A percentile compares a stretch with the other conserved stretches of the same genome.
Evolutionary conservation across 441 rosid species (phyloP).

Genomic region (Euphorbia schlechtendalii): DNA sequence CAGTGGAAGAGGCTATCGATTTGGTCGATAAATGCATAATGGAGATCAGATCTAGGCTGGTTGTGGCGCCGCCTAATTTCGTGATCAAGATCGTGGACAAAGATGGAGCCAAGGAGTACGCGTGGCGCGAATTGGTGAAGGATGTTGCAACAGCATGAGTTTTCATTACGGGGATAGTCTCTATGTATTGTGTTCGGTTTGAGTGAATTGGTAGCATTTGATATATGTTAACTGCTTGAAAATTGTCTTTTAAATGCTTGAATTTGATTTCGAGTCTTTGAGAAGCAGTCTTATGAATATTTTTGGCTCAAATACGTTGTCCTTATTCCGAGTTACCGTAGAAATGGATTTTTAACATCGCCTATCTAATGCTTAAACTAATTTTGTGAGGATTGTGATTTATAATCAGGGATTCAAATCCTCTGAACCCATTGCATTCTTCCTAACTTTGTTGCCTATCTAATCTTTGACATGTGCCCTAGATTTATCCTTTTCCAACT

Average conservation of each 20-base stretch:
- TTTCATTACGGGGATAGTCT: neutral
- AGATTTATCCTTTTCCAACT: too few relatives aligned
- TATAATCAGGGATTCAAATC: too few relatives aligned
- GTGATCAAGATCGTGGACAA: conserved; percentile 93
- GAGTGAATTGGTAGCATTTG: neutral
- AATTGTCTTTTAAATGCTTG: conserved; percentile 12
- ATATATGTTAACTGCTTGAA: neutral
- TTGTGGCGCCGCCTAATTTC: conserved; percentile 91
- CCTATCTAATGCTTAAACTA: too few relatives aligned
- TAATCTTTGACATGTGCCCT: too few relatives aligned
- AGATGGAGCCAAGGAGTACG: conserved; percentile 78
- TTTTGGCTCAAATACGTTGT: too few relatives aligned
- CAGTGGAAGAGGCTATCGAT: conserved; percentile 72
- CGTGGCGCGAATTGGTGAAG: conserved; percentile 74
- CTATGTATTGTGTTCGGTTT: conserved; percentile 13
- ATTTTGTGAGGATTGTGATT: too few relatives aligned
- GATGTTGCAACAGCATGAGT: conserved; percentile 45
- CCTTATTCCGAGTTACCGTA: too few relatives aligned
- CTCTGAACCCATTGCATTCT: too few relatives aligned
- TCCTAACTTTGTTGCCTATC: too few relatives aligned
- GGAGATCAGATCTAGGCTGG: conserved; percentile 87
- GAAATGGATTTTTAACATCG: too few relatives aligned
- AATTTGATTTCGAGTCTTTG: neutral
- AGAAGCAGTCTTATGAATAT: too few relatives aligned
- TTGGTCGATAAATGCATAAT: conserved; percentile 83